Conservation (phyloP, 2,329 filamentous ascomycete species). For the Pseudonectria buxi region DNA sequence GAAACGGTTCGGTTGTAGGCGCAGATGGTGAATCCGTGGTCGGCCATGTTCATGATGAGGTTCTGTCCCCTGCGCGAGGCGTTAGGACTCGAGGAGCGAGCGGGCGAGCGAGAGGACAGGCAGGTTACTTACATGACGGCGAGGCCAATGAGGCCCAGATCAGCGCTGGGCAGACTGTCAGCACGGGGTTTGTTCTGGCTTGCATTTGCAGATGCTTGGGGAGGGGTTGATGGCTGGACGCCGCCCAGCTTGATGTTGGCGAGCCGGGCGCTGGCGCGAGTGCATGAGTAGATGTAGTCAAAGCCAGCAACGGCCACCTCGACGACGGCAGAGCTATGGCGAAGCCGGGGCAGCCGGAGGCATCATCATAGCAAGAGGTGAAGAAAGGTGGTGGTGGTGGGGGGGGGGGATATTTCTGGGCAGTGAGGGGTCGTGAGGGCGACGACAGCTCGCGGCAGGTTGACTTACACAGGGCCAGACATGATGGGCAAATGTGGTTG, state of each 20-base stretch:
- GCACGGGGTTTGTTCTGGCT: conserved; percentile 38
- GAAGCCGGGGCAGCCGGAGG: conserved; percentile 2
- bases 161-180: conserved; percentile 61
- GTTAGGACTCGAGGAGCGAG: conserved; percentile 12
- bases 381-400: conserved; percentile 27
- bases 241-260: conserved; percentile 66
- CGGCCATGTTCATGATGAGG: conserved; percentile 82
- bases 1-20: conserved; percentile 98
- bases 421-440: conserved; percentile 19
- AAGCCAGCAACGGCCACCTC: conserved; percentile 1
- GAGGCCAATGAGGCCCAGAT: conserved; percentile 89
- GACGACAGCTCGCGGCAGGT: conserved; percentile 9
- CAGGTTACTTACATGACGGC: conserved; percentile 67
- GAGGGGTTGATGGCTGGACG: conserved; percentile 36
- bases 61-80: conserved; percentile 59
- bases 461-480: conserved; percentile 63
- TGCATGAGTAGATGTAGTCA: conserved; percentile 31
- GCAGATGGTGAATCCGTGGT: conserved; percentile 92
- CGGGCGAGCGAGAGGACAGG: conserved; percentile 6
- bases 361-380: conserved; percentile 9
- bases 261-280: conserved; percentile 59
- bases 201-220: conserved; percentile 21
- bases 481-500: conserved; percentile 37
- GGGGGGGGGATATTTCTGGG: conserved; percentile 31
- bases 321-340: background rate